phyloP scores from a whole-genome alignment of 2,329 filamentous ascomycete genomes.

The Penicillium janthinellum region DNA sequence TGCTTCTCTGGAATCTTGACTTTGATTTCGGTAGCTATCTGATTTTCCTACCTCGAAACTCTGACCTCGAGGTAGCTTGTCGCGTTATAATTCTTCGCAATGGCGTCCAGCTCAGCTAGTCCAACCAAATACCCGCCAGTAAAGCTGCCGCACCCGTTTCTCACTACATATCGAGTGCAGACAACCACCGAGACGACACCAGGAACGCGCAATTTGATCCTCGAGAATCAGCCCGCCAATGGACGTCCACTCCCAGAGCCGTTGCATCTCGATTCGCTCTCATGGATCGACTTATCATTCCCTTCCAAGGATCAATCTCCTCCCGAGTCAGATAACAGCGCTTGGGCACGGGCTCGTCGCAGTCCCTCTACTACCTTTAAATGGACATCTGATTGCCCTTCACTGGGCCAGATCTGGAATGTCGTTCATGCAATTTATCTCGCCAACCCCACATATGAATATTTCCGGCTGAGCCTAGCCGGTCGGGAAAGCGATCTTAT shows the following conservation, averaged over 20 bases:
- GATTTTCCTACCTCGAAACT: neutral
- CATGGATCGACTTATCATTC: conserved; percentile 41
- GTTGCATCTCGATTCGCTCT: conserved; percentile 43
- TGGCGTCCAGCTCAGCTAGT: conserved; percentile 14
- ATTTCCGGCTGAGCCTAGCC: conserved; percentile 46
- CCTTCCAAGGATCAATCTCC: conserved; percentile 20
- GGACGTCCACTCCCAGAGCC: conserved; percentile 39
- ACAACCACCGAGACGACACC: conserved; percentile 31
- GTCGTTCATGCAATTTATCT: conserved; percentile 50
- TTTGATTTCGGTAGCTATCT: neutral
- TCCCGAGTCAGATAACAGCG: conserved; percentile 28
- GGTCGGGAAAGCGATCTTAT: conserved; percentile 40
- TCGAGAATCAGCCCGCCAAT: conserved; percentile 35
- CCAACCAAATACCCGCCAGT: conserved; percentile 38
- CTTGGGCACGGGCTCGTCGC: conserved; percentile 50
- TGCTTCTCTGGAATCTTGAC: neutral
- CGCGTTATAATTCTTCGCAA: neutral
- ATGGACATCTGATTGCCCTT: conserved; percentile 45
- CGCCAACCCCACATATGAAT: conserved; percentile 47
- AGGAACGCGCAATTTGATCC: conserved; percentile 33
- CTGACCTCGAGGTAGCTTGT: neutral
- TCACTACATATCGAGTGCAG: conserved; percentile 47
- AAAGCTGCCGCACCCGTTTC: conserved; percentile 51
- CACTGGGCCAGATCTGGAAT: conserved; percentile 52
- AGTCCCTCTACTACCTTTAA: conserved; percentile 46